phyloP scores from a whole-genome alignment of 352 stramenopile species.

The Pythium utonaiense region DNA sequence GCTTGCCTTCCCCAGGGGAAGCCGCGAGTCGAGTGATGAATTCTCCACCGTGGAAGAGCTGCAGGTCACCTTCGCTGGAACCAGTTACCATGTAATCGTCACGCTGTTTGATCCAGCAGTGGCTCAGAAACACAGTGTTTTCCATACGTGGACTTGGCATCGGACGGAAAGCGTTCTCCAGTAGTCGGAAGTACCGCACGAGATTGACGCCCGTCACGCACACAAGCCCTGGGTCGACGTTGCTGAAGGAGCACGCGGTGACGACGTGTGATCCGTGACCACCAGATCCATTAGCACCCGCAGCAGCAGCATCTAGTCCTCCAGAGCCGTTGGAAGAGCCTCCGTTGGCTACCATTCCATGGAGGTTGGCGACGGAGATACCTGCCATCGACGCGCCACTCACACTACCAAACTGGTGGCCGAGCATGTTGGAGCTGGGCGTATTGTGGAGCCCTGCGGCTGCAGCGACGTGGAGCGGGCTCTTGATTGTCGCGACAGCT shows the following conservation, averaged over 20 bases:
- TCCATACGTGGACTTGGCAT: slow-evolving; percentile 82
- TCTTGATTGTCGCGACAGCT: slow-evolving; percentile 71
- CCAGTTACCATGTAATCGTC: slow-evolving; percentile 88
- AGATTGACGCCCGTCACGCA: slow-evolving; percentile 79
- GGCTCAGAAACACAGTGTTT: slow-evolving; percentile 67
- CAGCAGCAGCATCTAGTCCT: slow-evolving; percentile 1
- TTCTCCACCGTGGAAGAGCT: slow-evolving; percentile 85
- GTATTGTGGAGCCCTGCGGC: slow-evolving; percentile 26
- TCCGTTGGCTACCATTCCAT: slow-evolving; percentile 7
- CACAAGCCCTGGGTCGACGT: slow-evolving; percentile 84
- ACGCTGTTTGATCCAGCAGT: slow-evolving; percentile 88
- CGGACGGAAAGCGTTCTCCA: slow-evolving; percentile 80
- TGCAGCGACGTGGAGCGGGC: slow-evolving; percentile 46
- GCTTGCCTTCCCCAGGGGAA: slow-evolving; percentile 46
- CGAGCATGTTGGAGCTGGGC: slow-evolving; percentile 45
- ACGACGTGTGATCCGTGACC: slow-evolving; percentile 34
- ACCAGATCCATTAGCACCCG: neutral
- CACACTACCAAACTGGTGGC: slow-evolving; percentile 30
- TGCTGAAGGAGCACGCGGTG: slow-evolving; percentile 84
- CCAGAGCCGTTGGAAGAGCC: neutral
- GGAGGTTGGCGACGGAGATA: slow-evolving; percentile 24
- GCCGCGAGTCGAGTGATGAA: slow-evolving; percentile 51
- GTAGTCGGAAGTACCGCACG: slow-evolving; percentile 90
- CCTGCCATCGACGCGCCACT: slow-evolving; percentile 23
- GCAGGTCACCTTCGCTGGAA: slow-evolving; percentile 74